A percentile compares a stretch with the other conserved stretches of the same genome.
Conservation (phyloP, 176 grass and related monocot species). For the Olyra latifolia region DNA sequence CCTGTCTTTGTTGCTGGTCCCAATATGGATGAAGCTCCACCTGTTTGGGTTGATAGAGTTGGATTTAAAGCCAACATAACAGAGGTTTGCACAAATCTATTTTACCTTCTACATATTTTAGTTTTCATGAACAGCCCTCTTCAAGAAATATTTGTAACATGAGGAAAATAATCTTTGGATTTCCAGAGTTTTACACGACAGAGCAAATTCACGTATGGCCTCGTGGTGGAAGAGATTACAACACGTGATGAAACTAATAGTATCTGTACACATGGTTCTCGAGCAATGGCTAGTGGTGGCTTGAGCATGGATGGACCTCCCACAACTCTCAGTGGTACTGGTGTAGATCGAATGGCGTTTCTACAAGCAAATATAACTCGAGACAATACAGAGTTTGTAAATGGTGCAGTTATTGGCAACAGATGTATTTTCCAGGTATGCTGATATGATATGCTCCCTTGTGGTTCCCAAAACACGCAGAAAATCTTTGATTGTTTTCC, state of each 20-base stretch:
- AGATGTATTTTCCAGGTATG: slow-evolving; percentile 92
- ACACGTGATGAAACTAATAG: slow-evolving; percentile 86
- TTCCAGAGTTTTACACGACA: slow-evolving; percentile 81
- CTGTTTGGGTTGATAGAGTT: slow-evolving; percentile 87
- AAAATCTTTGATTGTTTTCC: background rate
- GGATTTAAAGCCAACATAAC: slow-evolving; percentile 98
- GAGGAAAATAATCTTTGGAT: slow-evolving; percentile 27
- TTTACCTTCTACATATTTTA: background rate
- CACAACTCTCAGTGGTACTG: slow-evolving; percentile 91
- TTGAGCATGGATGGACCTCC: slow-evolving; percentile 95
- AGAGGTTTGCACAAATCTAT: slow-evolving; percentile 50
- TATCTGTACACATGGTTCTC: slow-evolving; percentile 85
- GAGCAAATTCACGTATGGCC: slow-evolving; percentile 95
- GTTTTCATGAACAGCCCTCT: background rate
- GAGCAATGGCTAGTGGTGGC: slow-evolving; percentile 73
- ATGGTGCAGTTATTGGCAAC: slow-evolving; percentile 76
- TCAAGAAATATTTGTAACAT: slow-evolving; percentile 29
- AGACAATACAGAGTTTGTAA: slow-evolving; percentile 84
- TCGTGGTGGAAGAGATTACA: slow-evolving; percentile 84
- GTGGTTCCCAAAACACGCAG: slow-evolving; percentile 9
- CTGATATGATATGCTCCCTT: slow-evolving; percentile 10
- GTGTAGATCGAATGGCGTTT: slow-evolving; percentile 74
- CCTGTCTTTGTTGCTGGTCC: slow-evolving; percentile 92
- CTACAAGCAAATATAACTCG: slow-evolving; percentile 86
- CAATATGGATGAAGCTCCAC: slow-evolving; percentile 79